Evolutionary conservation across 2,329 filamentous ascomycete genomes (phyloP), one percentile per base, ranked within the genome.

Genomic region (Xylaria arbuscula): DNA sequence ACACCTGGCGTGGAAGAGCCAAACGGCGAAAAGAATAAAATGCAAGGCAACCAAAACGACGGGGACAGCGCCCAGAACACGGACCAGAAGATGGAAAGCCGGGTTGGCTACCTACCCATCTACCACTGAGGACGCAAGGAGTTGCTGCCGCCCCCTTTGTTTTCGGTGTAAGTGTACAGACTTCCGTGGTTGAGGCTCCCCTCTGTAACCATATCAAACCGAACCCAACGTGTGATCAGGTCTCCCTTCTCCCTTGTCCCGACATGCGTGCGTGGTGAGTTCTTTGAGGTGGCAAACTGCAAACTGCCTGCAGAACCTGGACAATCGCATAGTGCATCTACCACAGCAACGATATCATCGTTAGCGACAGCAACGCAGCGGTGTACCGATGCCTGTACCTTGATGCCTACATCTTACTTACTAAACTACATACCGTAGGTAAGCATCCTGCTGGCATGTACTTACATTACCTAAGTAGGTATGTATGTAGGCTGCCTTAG

Each of bases 121-220:
- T 38, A 38, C 36, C 36, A 38, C 36, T 38, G 36, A 38, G 36
- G 9, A 13, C 36, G 15, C 51, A 17, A 40, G 24, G 56, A 51
- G 32, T 58, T 63, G 66, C 66, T 63, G 38, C 17, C 56, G 57
- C 56, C 70, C 65, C 17, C 28, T 45, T 72, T 72, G 70, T 72
- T 72, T 72, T 73, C 67, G 73, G 73, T 75, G 72, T 75, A 64
- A 73, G 70, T 65, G 28, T 51, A 48, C 24, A 51, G 19, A 48
- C 54, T 56, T 38, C 47, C 40, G 40, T 57, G 57, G 55, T 36
- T 66, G 63, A 59, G 53, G 50, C 56, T 63, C 42, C 60, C 47
- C 59, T 55, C 54, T 38, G 3, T 42, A 57, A 47, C 59, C 32
- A 61, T 34, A 40, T 34, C 53, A 58, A 36, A 63, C 3, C 24